Evolutionary conservation across 2,329 filamentous ascomycete species (phyloP).

Genomic region (Penicillium sp.): DNA sequence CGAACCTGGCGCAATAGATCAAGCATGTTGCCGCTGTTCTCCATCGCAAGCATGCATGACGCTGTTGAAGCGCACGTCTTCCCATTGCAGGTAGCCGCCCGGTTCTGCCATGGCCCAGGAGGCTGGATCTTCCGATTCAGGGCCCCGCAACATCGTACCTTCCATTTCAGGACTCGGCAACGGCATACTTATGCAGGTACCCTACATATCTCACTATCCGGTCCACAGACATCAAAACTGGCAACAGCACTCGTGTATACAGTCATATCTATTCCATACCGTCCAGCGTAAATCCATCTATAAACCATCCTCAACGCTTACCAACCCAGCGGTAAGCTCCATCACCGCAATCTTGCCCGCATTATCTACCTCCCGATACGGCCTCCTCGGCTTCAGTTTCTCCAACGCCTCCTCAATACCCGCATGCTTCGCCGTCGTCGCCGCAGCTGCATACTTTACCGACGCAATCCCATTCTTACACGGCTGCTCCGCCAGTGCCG

Average conservation of each 20-base stretch:
- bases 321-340: slow-evolving; percentile 46
- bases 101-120: too few species aligned
- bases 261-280: not conserved
- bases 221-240: too few species aligned
- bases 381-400: slow-evolving; percentile 63
- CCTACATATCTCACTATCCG: too few species aligned
- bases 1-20: too few species aligned
- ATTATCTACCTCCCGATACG: slow-evolving; percentile 59
- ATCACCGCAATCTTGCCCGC: slow-evolving; percentile 50
- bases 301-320: slow-evolving; percentile 42
- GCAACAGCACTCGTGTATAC: not conserved
- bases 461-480: slow-evolving; percentile 70
- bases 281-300: not conserved
- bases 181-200: not conserved
- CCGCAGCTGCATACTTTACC: slow-evolving; percentile 70
- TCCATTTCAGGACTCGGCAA: not conserved
- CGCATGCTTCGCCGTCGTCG: slow-evolving; percentile 63
- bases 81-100: too few species aligned
- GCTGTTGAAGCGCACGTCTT: too few species aligned
- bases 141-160: too few species aligned
- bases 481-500: slow-evolving; percentile 68
- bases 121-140: too few species aligned
- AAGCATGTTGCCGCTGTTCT: too few species aligned
- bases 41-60: too few species aligned
- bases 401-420: slow-evolving; percentile 64